Evolutionary conservation across 2,329 filamentous ascomycete species (phyloP).

Genomic region (Trichoderma lentiforme): DNA sequence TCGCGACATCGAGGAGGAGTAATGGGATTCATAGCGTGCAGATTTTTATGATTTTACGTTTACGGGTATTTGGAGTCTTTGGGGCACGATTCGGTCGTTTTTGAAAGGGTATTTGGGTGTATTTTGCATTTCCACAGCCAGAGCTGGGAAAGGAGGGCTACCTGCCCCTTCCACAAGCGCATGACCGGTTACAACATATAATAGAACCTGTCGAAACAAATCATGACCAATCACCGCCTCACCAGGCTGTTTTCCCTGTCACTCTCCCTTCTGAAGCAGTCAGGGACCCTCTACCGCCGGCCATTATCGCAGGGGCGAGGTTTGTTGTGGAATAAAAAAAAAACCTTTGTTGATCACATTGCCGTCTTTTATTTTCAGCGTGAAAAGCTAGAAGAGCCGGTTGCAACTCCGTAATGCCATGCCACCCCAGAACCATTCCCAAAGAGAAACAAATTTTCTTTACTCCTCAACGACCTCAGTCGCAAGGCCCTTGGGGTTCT

Average conservation of each 20-base stretch:
- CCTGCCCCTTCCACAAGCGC: constrained; percentile 6
- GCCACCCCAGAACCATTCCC: constrained; percentile 42
- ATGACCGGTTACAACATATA: constrained; percentile 14
- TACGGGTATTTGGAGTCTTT: constrained; percentile 44
- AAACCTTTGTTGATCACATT: constrained; percentile 33
- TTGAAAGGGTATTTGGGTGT: constrained; percentile 34
- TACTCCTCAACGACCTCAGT: constrained; percentile 82
- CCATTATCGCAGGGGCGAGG: not conserved
- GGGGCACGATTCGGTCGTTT: constrained; percentile 31
- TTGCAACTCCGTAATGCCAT: constrained; percentile 48
- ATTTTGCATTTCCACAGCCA: constrained; percentile 24
- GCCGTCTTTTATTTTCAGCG: constrained; percentile 35
- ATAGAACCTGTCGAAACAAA: constrained; percentile 18
- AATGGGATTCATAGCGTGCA: constrained; percentile 6
- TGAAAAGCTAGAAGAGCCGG: constrained; percentile 45
- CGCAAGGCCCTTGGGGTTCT: constrained; percentile 96
- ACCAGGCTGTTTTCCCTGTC: constrained; percentile 1
- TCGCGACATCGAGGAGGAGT: constrained; percentile 61
- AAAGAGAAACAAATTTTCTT: constrained; percentile 40
- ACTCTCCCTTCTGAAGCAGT: not conserved
- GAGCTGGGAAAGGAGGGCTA: constrained; percentile 11
- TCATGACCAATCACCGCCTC: constrained; percentile 20
- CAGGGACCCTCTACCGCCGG: not conserved
- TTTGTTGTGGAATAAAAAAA: constrained; percentile 19
- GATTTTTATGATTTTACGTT: constrained; percentile 19